Evolutionary conservation across 2,329 filamentous ascomycete genomes (phyloP).

Genomic region (Curvularia lunata): DNA sequence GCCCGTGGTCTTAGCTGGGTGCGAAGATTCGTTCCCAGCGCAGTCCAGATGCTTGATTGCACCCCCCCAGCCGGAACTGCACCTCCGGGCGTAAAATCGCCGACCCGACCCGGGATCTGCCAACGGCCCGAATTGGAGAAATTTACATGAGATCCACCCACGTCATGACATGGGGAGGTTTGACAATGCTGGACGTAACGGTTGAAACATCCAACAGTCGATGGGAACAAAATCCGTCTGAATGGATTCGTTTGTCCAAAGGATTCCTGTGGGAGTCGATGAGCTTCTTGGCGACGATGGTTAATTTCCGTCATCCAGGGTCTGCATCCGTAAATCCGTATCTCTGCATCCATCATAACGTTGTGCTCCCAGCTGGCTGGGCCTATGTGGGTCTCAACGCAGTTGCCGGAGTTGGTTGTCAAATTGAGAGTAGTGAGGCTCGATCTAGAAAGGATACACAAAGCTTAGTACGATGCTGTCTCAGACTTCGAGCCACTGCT

Average conservation of each 20-base stretch:
- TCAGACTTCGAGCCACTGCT: background rate
- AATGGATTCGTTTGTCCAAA: background rate
- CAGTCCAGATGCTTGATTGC: background rate
- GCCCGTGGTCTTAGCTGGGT: background rate
- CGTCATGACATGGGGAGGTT: background rate
- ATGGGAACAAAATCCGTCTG: background rate
- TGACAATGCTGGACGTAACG: background rate
- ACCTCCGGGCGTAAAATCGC: background rate
- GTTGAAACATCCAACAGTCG: background rate
- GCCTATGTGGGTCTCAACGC: background rate
- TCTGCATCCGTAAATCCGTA: background rate
- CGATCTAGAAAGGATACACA: slow-evolving; percentile 1
- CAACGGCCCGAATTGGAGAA: slow-evolving; percentile 8
- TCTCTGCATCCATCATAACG: background rate
- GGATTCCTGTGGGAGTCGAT: background rate
- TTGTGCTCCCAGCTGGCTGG: background rate
- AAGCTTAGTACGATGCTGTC: background rate
- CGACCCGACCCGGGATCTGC: background rate
- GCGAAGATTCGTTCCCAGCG: background rate
- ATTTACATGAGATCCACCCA: background rate
- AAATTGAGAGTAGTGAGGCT: background rate
- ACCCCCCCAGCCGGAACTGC: background rate
- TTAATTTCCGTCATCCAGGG: background rate
- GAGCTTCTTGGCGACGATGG: background rate
- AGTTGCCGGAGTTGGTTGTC: slow-evolving; percentile 4